These are phyloP conservation scores for Entophlyctis luteolus DNA, from an alignment of 192 early-diverging fungal genomes.

Conservation along the genomic window DNA sequence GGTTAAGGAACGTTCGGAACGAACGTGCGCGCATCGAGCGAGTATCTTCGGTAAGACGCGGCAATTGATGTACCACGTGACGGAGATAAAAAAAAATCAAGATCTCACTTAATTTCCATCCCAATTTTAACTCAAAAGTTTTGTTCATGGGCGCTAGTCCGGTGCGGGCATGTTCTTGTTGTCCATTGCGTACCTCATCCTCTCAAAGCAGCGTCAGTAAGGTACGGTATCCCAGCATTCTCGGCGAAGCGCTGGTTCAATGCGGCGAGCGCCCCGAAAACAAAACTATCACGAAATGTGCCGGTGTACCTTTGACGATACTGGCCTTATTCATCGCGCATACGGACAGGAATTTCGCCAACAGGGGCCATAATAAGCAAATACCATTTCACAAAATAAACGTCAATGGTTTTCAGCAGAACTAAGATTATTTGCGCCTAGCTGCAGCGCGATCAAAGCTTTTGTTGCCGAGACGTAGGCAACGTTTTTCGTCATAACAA, in stretches of 20 bases:
- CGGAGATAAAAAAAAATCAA: conserved; percentile 1
- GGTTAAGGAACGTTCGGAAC: not conserved
- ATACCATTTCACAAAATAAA: not conserved
- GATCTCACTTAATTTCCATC: too few relatives aligned
- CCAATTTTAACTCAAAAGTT: too few relatives aligned
- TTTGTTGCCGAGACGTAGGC: conserved; percentile 2
- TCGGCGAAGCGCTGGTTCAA: not conserved
- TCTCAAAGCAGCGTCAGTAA: conserved; percentile 37
- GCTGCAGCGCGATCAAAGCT: conserved; percentile 2
- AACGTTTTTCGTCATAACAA: too few relatives aligned
- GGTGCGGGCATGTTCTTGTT: not conserved
- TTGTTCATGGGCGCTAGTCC: not conserved
- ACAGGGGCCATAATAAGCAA: not conserved
- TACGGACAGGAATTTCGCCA: not conserved
- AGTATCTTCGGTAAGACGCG: conserved; percentile 2
- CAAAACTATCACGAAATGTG: too few relatives aligned
- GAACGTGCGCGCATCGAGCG: not conserved
- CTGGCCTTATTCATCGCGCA: too few relatives aligned
- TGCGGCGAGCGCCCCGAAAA: not conserved
- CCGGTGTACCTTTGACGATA: too few relatives aligned
- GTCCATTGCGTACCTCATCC: not conserved
- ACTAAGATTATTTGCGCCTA: conserved; percentile 5
- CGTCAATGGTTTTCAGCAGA: not conserved
- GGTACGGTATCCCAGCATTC: not conserved
- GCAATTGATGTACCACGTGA: conserved; percentile 14